phyloP scores from a whole-genome alignment of 176 grass and related monocot genomes.

The Pontederia crassipes region DNA sequence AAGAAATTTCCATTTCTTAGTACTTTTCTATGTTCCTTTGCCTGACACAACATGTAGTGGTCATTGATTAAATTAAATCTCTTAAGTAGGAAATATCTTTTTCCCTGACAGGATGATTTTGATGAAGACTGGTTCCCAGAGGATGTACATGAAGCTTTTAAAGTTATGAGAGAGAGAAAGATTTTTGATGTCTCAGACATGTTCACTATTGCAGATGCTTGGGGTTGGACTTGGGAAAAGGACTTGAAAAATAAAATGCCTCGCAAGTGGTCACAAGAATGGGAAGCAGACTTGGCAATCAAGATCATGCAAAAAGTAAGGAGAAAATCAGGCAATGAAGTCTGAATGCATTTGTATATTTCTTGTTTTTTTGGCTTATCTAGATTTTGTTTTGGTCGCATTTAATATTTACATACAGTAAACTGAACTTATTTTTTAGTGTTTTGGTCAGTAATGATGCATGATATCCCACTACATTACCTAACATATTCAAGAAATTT shows the following conservation, averaged over 20 bases:
- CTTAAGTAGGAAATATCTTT: background rate
- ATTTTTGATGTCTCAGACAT: constrained; percentile 75
- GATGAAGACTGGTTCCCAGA: constrained; percentile 90
- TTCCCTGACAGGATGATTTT: constrained; percentile 46
- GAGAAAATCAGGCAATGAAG: background rate
- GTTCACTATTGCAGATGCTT: constrained; percentile 90
- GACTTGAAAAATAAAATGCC: constrained; percentile 83
- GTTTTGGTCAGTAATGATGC: too few species aligned
- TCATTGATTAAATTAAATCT: background rate
- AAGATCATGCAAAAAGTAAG: constrained; percentile 86
- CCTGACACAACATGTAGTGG: background rate
- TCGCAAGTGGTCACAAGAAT: constrained; percentile 90
- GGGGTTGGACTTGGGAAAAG: constrained; percentile 97
- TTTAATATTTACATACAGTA: too few species aligned
- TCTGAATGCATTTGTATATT: too few species aligned
- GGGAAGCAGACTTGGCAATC: constrained; percentile 92
- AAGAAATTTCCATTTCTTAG: too few species aligned
- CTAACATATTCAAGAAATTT: too few species aligned
- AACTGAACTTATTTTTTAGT: too few species aligned
- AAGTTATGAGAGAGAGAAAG: constrained; percentile 65
- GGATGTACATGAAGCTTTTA: constrained; percentile 83
- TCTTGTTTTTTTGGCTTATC: background rate
- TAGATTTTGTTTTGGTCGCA: too few species aligned
- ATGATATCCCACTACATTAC: too few species aligned
- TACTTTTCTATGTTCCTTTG: too few species aligned